Percentiles rank a stretch among this genome's conserved stretches.
phyloP scores from a whole-genome alignment of 1,284 basidiomycete genomes.

The Bjerkandera adusta region DNA sequence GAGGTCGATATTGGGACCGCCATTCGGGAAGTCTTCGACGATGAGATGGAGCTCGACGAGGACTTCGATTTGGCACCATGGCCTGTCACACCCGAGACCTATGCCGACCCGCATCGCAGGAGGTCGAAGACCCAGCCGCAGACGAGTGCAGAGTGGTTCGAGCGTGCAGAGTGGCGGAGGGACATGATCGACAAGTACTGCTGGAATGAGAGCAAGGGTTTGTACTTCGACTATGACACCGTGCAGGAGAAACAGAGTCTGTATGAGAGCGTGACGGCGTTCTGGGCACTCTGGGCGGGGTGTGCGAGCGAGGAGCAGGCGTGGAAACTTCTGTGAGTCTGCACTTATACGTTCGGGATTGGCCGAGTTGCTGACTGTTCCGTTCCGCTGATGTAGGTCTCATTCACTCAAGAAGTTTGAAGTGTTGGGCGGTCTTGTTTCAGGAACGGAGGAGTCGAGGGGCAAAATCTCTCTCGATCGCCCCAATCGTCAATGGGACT shows the following conservation, averaged over 20 bases:
- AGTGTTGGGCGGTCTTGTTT: conserved; percentile 92
- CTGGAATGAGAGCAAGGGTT: conserved; percentile 93
- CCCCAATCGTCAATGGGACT: conserved; percentile 99
- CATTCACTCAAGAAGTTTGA: conserved; percentile 94
- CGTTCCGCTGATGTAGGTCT: conserved; percentile 43
- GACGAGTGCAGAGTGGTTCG: conserved; percentile 87
- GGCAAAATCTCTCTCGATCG: conserved; percentile 94
- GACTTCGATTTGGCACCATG: conserved; percentile 91
- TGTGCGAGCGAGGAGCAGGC: conserved; percentile 95
- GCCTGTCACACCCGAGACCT: conserved; percentile 83
- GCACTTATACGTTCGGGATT: conserved; percentile 8
- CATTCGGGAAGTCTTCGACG: conserved; percentile 93
- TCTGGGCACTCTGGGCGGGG: conserved; percentile 98
- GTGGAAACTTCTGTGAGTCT: conserved; percentile 83
- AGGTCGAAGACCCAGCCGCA: conserved; percentile 64
- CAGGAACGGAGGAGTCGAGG: conserved; percentile 95
- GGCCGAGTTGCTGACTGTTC: conserved; percentile 10
- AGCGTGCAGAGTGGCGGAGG: conserved; percentile 79
- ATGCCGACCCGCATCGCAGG: conserved; percentile 58
- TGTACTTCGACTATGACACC: conserved; percentile 98
- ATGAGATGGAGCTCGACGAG: conserved; percentile 87
- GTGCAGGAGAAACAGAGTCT: conserved; percentile 86
- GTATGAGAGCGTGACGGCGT: conserved; percentile 94
- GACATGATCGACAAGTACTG: conserved; percentile 90
- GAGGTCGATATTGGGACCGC: conserved; percentile 93